Conservation (phyloP, 805 yeast species). For the Metschnikowia rubicola region DNA sequence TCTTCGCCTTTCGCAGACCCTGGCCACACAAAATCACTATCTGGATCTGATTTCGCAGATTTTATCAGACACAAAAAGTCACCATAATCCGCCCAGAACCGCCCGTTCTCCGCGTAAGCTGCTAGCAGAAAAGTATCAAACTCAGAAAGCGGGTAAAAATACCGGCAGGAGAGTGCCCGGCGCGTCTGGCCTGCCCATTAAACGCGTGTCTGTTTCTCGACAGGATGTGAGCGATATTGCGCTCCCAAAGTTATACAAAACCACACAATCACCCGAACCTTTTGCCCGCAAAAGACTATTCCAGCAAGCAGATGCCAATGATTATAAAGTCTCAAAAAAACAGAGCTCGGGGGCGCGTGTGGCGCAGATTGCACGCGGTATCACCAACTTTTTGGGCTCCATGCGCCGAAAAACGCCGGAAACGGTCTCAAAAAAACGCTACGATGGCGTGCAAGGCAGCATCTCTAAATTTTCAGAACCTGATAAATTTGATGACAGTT, state of each 20-base stretch:
- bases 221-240: neutral
- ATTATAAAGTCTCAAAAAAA: constrained; percentile 1
- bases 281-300: neutral
- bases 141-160: neutral
- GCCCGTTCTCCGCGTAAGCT: constrained; percentile 1
- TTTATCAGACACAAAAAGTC: too few relatives aligned
- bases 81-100: neutral
- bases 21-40: neutral
- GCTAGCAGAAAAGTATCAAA: constrained; percentile 6
- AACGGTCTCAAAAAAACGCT: neutral
- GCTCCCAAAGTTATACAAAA: constrained; percentile 3
- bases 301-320: neutral
- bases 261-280: neutral
- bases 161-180: constrained; percentile 1
- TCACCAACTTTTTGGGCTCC: neutral
- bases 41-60: neutral
- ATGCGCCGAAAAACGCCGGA: neutral
- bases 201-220: constrained; percentile 1
- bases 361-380: constrained; percentile 5
- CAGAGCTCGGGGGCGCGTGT: constrained; percentile 3
- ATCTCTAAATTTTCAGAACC: too few relatives aligned
- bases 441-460: neutral
- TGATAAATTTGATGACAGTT: too few relatives aligned
- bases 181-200: constrained; percentile 8
- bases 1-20: constrained; percentile 4